These are phyloP conservation scores for Fusarium avenaceum DNA, from an alignment of 2,329 filamentous ascomycete species.

Conservation along the genomic window DNA sequence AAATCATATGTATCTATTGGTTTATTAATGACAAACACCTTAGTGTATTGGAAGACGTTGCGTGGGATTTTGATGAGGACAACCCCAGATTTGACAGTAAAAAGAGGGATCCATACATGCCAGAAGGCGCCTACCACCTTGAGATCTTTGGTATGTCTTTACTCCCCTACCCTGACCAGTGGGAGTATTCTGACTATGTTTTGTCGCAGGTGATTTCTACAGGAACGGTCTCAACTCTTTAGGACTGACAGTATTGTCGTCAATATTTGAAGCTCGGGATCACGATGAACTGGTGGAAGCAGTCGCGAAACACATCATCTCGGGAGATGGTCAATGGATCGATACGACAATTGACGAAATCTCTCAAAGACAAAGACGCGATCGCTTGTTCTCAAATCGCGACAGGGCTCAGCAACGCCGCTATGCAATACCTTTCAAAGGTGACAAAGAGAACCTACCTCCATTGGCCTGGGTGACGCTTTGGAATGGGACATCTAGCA, in stretches of 20 bases:
- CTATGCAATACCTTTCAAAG: not conserved
- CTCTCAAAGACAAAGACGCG: not conserved
- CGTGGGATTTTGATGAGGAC: slow-evolving; percentile 3
- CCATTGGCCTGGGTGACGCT: slow-evolving; percentile 9
- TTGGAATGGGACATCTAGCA: slow-evolving; percentile 6
- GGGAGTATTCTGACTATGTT: not conserved
- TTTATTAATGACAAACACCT: not conserved
- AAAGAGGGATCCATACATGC: not conserved
- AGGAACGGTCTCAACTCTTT: not conserved
- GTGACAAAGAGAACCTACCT: not conserved
- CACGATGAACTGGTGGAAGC: not conserved
- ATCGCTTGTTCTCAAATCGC: not conserved
- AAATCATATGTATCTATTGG: slow-evolving; percentile 1
- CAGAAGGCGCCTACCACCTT: not conserved
- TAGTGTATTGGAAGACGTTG: not conserved
- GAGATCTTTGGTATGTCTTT: not conserved
- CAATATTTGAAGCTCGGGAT: not conserved
- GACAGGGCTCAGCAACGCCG: not conserved
- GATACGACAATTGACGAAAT: not conserved
- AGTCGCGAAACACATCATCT: not conserved
- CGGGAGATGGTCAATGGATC: not conserved
- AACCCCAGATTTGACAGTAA: not conserved
- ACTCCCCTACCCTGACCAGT: too few relatives aligned
- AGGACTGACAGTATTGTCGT: not conserved
- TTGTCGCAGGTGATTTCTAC: not conserved